Evolutionary conservation across 169 alveolate species (phyloP).

Genomic region (Plasmodium falciparum): DNA sequence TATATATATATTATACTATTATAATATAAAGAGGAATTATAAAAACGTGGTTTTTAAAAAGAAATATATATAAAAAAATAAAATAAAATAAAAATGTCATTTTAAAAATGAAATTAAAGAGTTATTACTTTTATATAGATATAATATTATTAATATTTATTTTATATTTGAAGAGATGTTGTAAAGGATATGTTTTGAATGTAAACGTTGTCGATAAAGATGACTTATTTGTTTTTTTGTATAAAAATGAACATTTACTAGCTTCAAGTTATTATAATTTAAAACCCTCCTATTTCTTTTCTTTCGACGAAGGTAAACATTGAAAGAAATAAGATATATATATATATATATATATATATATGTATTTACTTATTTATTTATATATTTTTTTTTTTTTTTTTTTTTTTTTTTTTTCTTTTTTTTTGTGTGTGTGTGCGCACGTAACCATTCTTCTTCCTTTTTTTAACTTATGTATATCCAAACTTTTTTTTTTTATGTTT

Average conservation of each 20-base stretch:
- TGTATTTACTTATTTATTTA: too few species aligned
- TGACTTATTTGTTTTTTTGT: constrained; percentile 61
- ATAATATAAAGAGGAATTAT: too few species aligned
- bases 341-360: not conserved
- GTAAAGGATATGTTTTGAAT: constrained; percentile 54
- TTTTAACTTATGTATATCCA: not conserved
- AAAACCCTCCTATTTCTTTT: constrained; percentile 69
- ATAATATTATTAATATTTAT: constrained; percentile 37
- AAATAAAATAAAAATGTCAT: constrained; percentile 3
- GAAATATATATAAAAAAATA: not conserved
- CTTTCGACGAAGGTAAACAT: constrained; percentile 49
- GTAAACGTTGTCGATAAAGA: constrained; percentile 68
- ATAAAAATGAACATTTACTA: constrained; percentile 68
- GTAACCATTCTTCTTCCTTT: not conserved
- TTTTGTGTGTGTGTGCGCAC: not conserved
- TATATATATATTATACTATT: too few species aligned
- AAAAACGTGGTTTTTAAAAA: not conserved
- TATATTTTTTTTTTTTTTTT: not conserved
- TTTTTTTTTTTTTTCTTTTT: not conserved
- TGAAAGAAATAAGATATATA: not conserved
- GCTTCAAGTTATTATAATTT: constrained; percentile 71
- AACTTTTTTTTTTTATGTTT: too few species aligned
- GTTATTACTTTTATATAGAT: constrained; percentile 32
- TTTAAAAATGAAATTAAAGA: constrained; percentile 61
- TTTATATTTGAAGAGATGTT: constrained; percentile 40